phyloP scores from a whole-genome alignment of 257 asterid species.

The Forsythia suspensa region DNA sequence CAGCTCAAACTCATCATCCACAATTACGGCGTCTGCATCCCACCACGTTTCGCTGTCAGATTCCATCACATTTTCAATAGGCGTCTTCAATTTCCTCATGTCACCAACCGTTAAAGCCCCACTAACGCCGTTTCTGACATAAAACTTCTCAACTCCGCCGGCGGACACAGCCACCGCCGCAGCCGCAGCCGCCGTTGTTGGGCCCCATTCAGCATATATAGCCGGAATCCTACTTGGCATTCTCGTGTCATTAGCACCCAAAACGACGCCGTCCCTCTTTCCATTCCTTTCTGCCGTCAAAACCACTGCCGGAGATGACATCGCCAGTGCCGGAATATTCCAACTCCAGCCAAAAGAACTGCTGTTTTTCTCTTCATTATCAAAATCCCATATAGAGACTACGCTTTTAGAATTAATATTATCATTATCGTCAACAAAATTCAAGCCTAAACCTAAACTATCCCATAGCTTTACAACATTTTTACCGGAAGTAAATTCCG shows the following conservation, averaged over 20 bases:
- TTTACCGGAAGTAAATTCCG: slow-evolving; percentile 54
- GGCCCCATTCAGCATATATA: slow-evolving; percentile 63
- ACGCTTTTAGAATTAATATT: slow-evolving; percentile 36
- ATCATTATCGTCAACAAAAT: slow-evolving; percentile 51
- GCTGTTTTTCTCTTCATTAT: slow-evolving; percentile 14
- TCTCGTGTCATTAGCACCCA: slow-evolving; percentile 68
- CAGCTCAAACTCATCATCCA: slow-evolving; percentile 36
- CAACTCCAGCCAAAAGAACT: slow-evolving; percentile 22
- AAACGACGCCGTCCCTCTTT: slow-evolving; percentile 44
- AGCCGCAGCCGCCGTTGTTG: slow-evolving; percentile 13
- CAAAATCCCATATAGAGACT: slow-evolving; percentile 65
- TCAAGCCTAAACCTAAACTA: slow-evolving; percentile 59
- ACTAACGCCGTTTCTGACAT: slow-evolving; percentile 57
- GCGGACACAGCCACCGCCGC: slow-evolving; percentile 17
- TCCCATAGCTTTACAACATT: slow-evolving; percentile 92
- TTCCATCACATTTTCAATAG: slow-evolving; percentile 48
- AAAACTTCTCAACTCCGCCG: slow-evolving; percentile 44
- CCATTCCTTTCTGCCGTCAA: slow-evolving; percentile 46
- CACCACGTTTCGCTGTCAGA: slow-evolving; percentile 64
- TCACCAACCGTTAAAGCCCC: slow-evolving; percentile 80
- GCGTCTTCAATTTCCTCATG: slow-evolving; percentile 59
- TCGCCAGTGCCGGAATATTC: slow-evolving; percentile 24
- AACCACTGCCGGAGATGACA: slow-evolving; percentile 35
- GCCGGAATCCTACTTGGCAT: slow-evolving; percentile 54
- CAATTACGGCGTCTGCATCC: slow-evolving; percentile 77